Evolutionary conservation across 164 flowering plant species (phyloP).

Genomic region (Aristolochia fimbriata): DNA sequence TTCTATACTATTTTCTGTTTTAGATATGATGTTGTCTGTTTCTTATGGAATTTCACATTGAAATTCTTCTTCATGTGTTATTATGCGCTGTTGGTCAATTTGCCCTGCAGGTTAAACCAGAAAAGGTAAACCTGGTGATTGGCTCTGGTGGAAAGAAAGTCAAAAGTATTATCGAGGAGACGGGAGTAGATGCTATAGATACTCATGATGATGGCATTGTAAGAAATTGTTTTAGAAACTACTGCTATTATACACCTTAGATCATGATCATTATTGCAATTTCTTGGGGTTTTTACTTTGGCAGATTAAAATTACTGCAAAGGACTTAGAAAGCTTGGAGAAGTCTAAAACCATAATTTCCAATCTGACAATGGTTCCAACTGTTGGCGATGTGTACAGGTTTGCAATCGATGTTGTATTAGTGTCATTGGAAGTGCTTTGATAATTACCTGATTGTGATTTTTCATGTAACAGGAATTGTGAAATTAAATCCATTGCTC

Average conservation of each 20-base stretch:
- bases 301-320: slow-evolving; percentile 92
- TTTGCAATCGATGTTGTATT: slow-evolving; percentile 10
- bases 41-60: not conserved
- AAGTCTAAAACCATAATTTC: slow-evolving; percentile 72
- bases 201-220: slow-evolving; percentile 78
- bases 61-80: not conserved
- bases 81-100: no score
- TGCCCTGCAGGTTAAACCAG: slow-evolving; percentile 56
- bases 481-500: slow-evolving; percentile 74
- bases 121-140: slow-evolving; percentile 66
- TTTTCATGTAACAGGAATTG: slow-evolving; percentile 46
- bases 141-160: slow-evolving; percentile 96
- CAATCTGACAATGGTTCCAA: slow-evolving; percentile 83
- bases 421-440: not conserved
- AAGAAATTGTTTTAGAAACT: slow-evolving; percentile 15
- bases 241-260: not conserved
- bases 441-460: not conserved
- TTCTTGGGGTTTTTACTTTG: slow-evolving; percentile 9
- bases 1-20: not conserved
- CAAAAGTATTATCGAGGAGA: slow-evolving; percentile 87
- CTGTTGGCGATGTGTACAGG: slow-evolving; percentile 84
- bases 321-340: slow-evolving; percentile 68
- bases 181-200: slow-evolving; percentile 86
- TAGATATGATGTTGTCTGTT: no score
- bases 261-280: not conserved